These are phyloP conservation scores for Pelargonium myrrhifolium DNA, from an alignment of 441 rosid species.

Conservation along the genomic window DNA sequence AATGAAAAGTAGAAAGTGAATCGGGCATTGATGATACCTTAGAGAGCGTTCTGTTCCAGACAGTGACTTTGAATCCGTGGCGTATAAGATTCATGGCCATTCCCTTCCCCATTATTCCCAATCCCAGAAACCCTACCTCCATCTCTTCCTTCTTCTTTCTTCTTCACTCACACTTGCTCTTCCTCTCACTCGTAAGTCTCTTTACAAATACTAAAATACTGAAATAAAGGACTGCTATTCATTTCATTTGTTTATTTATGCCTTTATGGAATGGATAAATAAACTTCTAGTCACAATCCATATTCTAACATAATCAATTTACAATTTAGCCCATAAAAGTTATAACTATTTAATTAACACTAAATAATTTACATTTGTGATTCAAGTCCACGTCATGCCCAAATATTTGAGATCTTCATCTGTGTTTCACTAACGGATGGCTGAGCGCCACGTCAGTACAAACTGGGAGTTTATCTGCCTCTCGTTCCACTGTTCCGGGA, in stretches of 20 bases:
- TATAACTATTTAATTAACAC: too few species aligned
- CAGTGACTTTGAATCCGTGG: conserved; percentile 80
- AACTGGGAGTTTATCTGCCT: neutral
- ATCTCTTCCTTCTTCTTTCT: conserved; percentile 28
- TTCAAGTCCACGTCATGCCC: too few species aligned
- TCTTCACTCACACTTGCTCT: neutral
- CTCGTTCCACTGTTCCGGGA: conserved; percentile 17
- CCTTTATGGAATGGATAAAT: neutral
- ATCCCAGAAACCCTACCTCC: conserved; percentile 90
- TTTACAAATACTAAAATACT: conserved; percentile 9
- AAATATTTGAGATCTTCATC: neutral
- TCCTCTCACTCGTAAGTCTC: conserved; percentile 2
- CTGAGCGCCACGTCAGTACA: conserved; percentile 25
- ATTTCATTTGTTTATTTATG: conserved; percentile 5
- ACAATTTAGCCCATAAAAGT: too few species aligned
- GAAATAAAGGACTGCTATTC: neutral
- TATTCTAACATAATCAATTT: too few species aligned
- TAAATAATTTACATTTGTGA: too few species aligned
- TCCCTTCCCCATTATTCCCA: conserved; percentile 97
- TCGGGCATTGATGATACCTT: conserved; percentile 38
- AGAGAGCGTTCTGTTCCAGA: conserved; percentile 92
- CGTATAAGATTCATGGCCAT: conserved; percentile 76
- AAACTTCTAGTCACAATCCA: conserved; percentile 1
- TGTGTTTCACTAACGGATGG: conserved; percentile 11
- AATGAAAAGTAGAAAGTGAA: neutral